These are phyloP conservation scores for Teunomyces panamensis DNA, from an alignment of 805 yeast species.

Conservation along the genomic window DNA sequence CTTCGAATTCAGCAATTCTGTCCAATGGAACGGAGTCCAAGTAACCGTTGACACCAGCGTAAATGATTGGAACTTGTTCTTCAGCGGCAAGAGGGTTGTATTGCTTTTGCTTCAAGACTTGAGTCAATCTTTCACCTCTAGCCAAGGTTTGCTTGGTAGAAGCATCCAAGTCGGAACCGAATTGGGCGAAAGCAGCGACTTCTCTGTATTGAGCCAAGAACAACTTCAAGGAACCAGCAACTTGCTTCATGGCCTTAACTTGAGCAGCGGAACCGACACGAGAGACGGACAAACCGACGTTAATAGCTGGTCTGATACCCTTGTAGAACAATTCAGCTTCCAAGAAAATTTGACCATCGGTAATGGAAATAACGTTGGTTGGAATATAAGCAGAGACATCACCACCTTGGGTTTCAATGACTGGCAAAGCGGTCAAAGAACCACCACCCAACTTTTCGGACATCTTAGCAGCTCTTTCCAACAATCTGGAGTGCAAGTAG, in stretches of 20 bases:
- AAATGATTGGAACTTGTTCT: conserved; percentile 98
- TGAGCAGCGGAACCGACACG: conserved; percentile 99
- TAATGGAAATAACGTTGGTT: conserved; percentile 95
- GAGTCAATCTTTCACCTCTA: conserved; percentile 99
- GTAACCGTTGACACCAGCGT: conserved; percentile 99
- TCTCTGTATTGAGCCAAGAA: conserved; percentile 99
- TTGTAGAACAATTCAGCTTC: conserved; percentile 99
- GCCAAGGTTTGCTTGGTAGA: conserved; percentile 97
- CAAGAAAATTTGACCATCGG: conserved; percentile 97
- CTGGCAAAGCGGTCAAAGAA: conserved; percentile 93
- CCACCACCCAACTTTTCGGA: conserved; percentile 86
- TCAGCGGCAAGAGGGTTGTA: conserved; percentile 96
- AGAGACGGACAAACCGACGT: conserved; percentile 99
- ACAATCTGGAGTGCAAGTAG: conserved; percentile 91
- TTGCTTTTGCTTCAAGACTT: conserved; percentile 97
- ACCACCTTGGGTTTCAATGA: conserved; percentile 98
- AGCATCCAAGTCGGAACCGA: conserved; percentile 99
- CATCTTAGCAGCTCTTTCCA: conserved; percentile 98
- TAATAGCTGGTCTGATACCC: conserved; percentile 99
- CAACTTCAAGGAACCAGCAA: conserved; percentile 99
- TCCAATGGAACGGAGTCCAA: conserved; percentile 82
- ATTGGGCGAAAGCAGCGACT: conserved; percentile 99
- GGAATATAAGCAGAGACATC: conserved; percentile 98
- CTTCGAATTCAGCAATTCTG: conserved; percentile 88
- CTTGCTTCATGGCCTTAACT: conserved; percentile 99